Evolutionary conservation across 108 stramenopile species (phyloP).

Genomic region (Nitzschia palea): DNA sequence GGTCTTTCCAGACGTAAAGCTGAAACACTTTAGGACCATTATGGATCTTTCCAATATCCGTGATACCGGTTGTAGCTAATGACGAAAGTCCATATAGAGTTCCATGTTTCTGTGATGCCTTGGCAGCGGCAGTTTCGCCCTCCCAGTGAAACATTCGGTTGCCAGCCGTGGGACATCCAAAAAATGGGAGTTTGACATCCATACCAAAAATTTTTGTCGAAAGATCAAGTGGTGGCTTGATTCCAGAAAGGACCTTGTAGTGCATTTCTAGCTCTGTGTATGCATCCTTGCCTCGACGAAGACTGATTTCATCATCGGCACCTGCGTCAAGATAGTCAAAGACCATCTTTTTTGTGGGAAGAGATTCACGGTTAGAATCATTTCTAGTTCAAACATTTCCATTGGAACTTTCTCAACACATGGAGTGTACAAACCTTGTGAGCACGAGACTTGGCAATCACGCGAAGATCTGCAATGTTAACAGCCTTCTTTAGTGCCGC

Average conservation of each 20-base stretch:
- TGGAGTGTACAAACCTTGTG: conserved; percentile 86
- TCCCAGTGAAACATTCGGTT: conserved; percentile 95
- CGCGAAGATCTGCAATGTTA: conserved; percentile 89
- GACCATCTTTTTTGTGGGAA: conserved; percentile 81
- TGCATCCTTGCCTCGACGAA: conserved; percentile 89
- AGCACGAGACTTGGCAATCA: conserved; percentile 82
- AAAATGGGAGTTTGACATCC: conserved; percentile 85
- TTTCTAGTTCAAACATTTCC: not conserved
- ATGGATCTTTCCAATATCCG: conserved; percentile 73
- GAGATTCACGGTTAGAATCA: not conserved
- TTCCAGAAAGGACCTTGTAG: conserved; percentile 87
- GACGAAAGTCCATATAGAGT: conserved; percentile 86
- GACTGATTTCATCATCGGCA: conserved; percentile 88
- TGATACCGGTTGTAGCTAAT: conserved; percentile 85
- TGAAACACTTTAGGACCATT: conserved; percentile 92
- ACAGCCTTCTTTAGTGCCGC: conserved; percentile 74
- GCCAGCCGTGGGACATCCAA: conserved; percentile 90
- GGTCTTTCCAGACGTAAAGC: conserved; percentile 97
- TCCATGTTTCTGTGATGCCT: conserved; percentile 81
- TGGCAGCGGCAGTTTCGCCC: conserved; percentile 90
- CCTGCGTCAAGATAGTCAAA: conserved; percentile 93
- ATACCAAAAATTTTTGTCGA: conserved; percentile 82
- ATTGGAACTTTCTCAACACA: too few species aligned
- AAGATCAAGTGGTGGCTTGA: conserved; percentile 87
- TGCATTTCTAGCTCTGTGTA: conserved; percentile 91